Conservation (phyloP, 768 basidiomycete genomes). For the Rhodosporidiobolus sp. region DNA sequence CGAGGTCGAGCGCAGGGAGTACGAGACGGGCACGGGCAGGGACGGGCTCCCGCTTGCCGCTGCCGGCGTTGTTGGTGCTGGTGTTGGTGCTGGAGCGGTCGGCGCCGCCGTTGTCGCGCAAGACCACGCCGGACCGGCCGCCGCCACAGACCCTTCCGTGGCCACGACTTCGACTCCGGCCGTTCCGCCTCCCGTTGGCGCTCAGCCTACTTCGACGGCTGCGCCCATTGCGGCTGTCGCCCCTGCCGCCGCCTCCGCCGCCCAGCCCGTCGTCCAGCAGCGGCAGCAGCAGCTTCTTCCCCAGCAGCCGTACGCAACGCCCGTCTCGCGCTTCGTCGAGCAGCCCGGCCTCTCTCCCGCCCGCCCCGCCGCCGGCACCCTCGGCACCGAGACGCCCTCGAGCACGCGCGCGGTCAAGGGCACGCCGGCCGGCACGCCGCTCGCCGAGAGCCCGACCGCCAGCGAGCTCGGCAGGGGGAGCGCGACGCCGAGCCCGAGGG, state of each 20-base stretch:
- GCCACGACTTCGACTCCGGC: neutral
- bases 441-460: neutral
- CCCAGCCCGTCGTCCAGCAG: too few relatives aligned
- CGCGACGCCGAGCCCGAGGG: neutral
- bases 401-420: slow-evolving; percentile 8
- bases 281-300: too few relatives aligned
- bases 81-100: neutral
- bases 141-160: neutral
- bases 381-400: neutral
- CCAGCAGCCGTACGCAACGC: neutral
- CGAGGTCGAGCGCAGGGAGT: neutral
- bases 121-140: neutral
- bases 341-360: neutral
- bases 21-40: neutral
- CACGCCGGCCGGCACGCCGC: neutral
- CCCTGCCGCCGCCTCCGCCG: too few relatives aligned
- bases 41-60: neutral
- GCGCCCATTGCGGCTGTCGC: neutral
- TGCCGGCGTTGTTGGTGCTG: neutral
- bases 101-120: neutral
- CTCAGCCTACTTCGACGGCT: neutral
- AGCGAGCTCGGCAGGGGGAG: neutral
- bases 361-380: too few relatives aligned
- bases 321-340: slow-evolving; percentile 24
- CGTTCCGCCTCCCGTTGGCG: neutral